Base-by-base conservation (phyloP, 805 yeast genomes). In the Ascoidea asiatica region DNA sequence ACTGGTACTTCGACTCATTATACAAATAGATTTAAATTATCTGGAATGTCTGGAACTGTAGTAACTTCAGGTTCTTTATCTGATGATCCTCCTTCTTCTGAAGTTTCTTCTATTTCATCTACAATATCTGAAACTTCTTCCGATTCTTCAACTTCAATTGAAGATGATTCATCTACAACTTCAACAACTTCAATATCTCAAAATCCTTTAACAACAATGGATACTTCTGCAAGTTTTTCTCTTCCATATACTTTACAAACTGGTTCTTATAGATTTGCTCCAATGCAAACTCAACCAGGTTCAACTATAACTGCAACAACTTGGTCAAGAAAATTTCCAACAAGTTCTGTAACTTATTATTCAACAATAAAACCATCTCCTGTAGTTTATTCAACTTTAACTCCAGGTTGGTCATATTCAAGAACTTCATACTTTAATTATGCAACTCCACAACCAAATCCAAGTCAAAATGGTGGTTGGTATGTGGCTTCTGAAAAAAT, bases 271-370 rank as follows among this genome's bases (percentile, higher is more conserved):
- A 73, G 87, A 53, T 85, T 63, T 60, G 97, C 97, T 1, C 96
- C 97, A 44, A 86, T 88, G 95, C 97, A 89, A 64, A 59, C 69
- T 47, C 95, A 87, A 62, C 97, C 97, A 4, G 83, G 81, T 4
- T 56, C 82, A 1, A 64, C 62, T 6, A 73, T 86, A 29, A 82
- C 95, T 1, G 74, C 67, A 33, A 69, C 81, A 7, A 62, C 79
- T 1, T 81, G 89, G 79, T 58, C 80, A 8, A 72, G 79, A 52
- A 67, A 76, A 50, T 79, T 61, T 59, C 77, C 92, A 13, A 75
- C 94, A 0, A 75, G 87, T 44, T 66, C 83, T 0, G 83, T 73
- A 45, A 72, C 84, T 0, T 74, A 73, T 53, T 87, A 69, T 62
- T 52, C 74, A 7, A 38, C 44, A 4, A 8, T 19, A 15, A 21